Conservation (phyloP, 2,329 filamentous ascomycete species). For the Aspergillus quadrilineatus region DNA sequence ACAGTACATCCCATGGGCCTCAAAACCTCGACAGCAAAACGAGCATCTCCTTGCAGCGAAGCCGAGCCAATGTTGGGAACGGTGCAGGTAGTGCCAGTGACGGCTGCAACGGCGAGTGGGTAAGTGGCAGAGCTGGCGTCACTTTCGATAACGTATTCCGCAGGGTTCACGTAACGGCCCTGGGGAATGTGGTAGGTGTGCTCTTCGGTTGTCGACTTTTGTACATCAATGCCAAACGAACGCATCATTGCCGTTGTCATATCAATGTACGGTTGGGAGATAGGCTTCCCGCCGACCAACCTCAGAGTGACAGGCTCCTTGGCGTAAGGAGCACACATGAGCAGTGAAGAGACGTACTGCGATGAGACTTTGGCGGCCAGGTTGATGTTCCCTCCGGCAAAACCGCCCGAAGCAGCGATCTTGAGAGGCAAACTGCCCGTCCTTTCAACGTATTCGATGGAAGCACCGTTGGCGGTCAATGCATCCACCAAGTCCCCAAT, state of each 20-base stretch:
- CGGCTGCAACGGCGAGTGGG: conserved; percentile 87
- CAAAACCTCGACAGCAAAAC: conserved; percentile 87
- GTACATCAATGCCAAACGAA: conserved; percentile 80
- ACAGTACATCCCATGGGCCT: conserved; percentile 92
- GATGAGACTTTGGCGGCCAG: conserved; percentile 94
- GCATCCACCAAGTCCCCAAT: conserved; percentile 93
- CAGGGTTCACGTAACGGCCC: conserved; percentile 77
- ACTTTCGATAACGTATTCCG: conserved; percentile 88
- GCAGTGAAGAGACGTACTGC: conserved; percentile 95
- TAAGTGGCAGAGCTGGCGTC: conserved; percentile 98
- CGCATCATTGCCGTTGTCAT: conserved; percentile 99
- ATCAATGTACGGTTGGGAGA: conserved; percentile 95
- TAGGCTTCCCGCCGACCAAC: conserved; percentile 92
- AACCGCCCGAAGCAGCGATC: conserved; percentile 77
- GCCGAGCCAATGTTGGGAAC: conserved; percentile 92
- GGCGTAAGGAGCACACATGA: conserved; percentile 96
- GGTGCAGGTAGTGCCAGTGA: conserved; percentile 92
- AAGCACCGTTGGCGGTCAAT: conserved; percentile 80
- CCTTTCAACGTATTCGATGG: conserved; percentile 79
- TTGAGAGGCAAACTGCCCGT: conserved; percentile 80
- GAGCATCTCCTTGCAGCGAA: conserved; percentile 91
- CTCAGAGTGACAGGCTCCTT: conserved; percentile 88
- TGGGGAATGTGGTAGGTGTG: conserved; percentile 94
- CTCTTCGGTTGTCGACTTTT: conserved; percentile 71
- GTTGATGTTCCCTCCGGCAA: conserved; percentile 83